Evolutionary conservation across 2,329 filamentous ascomycete genomes (phyloP).

Genomic region (Chalaropsis thielavioides): DNA sequence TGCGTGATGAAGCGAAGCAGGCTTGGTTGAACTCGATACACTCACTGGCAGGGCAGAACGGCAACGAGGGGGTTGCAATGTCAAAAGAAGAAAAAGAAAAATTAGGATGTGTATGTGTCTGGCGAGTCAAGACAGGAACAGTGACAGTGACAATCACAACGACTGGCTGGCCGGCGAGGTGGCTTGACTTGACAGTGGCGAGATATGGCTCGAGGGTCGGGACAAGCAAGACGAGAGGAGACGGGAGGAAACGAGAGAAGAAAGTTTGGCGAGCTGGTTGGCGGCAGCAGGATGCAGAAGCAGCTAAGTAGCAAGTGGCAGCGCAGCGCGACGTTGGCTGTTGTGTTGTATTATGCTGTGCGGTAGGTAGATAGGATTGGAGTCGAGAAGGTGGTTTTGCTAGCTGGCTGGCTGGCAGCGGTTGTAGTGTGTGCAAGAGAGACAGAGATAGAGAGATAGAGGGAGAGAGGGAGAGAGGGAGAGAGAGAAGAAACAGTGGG

Average conservation of each 20-base stretch:
- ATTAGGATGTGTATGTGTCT: neutral
- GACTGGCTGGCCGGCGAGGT: neutral
- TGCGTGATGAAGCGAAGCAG: too few relatives aligned
- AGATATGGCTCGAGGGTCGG: slow-evolving; percentile 5
- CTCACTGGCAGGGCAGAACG: neutral
- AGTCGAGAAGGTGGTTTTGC: too few relatives aligned
- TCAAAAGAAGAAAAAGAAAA: too few relatives aligned
- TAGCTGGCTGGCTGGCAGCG: too few relatives aligned
- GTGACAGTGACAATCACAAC: neutral
- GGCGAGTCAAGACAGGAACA: neutral
- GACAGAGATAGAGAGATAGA: neutral
- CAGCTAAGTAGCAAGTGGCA: slow-evolving; percentile 14
- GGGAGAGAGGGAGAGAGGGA: neutral
- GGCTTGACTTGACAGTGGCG: slow-evolving; percentile 5
- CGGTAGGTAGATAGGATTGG: too few relatives aligned
- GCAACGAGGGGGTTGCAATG: too few relatives aligned
- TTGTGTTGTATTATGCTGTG: neutral
- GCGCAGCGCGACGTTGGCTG: neutral
- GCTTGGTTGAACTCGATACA: neutral
- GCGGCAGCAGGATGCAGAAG: slow-evolving; percentile 17
- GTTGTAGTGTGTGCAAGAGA: too few relatives aligned
- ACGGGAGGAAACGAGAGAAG: slow-evolving; percentile 13
- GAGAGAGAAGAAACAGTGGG: neutral
- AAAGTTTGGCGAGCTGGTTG: slow-evolving; percentile 16
- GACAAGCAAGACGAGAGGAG: slow-evolving; percentile 16